Evolutionary conservation across 495 filamentous ascomycete species (phyloP).

Genomic region (Podospora conica): DNA sequence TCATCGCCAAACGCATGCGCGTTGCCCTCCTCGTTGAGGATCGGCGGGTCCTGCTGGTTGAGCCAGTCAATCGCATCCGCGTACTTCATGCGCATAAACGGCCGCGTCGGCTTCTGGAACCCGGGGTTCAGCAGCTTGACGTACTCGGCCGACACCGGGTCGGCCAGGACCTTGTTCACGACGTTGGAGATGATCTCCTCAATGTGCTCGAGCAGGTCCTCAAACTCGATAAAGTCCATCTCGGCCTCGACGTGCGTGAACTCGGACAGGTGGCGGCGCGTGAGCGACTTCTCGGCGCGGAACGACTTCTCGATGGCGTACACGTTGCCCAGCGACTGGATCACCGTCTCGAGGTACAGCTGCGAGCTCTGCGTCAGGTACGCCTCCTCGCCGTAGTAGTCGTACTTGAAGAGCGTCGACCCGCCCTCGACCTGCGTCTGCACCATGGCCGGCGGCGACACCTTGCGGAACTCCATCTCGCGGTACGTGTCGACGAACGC

Average conservation of each 20-base stretch:
- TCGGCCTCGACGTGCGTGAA: conserved; percentile 98
- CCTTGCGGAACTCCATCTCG: conserved; percentile 72
- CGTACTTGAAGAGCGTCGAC: conserved; percentile 84
- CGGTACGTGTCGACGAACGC: conserved; percentile 81
- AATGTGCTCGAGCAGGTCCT: conserved; percentile 84
- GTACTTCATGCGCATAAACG: conserved; percentile 95
- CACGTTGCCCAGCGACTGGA: conserved; percentile 86
- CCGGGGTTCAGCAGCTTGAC: conserved; percentile 80
- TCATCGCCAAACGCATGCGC: conserved; percentile 92
- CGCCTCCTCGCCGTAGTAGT: conserved; percentile 91
- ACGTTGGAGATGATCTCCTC: conserved; percentile 86
- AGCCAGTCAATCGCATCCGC: conserved; percentile 92
- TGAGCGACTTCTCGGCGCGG: conserved; percentile 93
- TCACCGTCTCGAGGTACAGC: conserved; percentile 93
- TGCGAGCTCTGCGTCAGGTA: conserved; percentile 97
- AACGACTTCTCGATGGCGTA: conserved; percentile 99
- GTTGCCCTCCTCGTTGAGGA: conserved; percentile 86
- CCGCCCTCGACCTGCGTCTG: conserved; percentile 98
- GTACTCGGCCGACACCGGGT: conserved; percentile 60
- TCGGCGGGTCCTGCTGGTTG: conserved; percentile 65
- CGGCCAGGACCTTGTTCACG: conserved; percentile 64
- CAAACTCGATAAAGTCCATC: conserved; percentile 91
- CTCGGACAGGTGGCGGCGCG: conserved; percentile 64
- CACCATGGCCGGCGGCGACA: conserved; percentile 92
- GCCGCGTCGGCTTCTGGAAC: conserved; percentile 76